A percentile compares a stretch with the other conserved stretches of the same genome.
Conservation (phyloP, 2,329 filamentous ascomycete genomes). For the Davidsoniella virescens region DNA sequence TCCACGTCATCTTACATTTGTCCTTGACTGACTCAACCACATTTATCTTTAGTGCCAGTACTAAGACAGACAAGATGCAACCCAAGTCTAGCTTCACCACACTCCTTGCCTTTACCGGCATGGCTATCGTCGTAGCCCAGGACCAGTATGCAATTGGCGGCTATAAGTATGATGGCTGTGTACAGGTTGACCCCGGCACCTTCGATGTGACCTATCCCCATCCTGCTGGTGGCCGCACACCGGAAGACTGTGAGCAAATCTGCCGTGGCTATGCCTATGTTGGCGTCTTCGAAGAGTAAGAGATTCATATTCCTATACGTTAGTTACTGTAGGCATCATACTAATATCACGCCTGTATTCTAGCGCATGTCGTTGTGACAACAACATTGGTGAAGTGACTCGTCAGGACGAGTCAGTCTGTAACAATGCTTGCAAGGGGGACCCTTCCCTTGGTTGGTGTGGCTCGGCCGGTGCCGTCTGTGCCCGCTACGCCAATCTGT, state of each 20-base stretch:
- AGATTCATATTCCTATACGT: neutral
- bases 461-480: slow-evolving; percentile 7
- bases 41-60: too few species aligned
- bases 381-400: slow-evolving; percentile 9
- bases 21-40: too few species aligned
- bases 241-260: slow-evolving; percentile 13
- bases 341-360: neutral
- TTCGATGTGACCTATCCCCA: slow-evolving; percentile 5
- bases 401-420: slow-evolving; percentile 11
- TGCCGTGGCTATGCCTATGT: slow-evolving; percentile 13
- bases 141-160: slow-evolving; percentile 7
- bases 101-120: neutral
- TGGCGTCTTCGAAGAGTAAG: slow-evolving; percentile 13
- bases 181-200: slow-evolving; percentile 1
- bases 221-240: slow-evolving; percentile 11
- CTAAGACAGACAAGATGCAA: slow-evolving; percentile 4
- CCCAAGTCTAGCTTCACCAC: neutral
- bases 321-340: neutral
- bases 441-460: slow-evolving; percentile 10
- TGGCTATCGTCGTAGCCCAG: slow-evolving; percentile 9
- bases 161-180: slow-evolving; percentile 13
- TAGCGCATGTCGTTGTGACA: slow-evolving; percentile 12
- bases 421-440: slow-evolving; percentile 13
- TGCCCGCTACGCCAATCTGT: slow-evolving; percentile 11
- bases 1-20: too few species aligned